Base-by-base conservation (phyloP, 202 grass and related monocot genomes). In the Alloteropsis angusta region DNA sequence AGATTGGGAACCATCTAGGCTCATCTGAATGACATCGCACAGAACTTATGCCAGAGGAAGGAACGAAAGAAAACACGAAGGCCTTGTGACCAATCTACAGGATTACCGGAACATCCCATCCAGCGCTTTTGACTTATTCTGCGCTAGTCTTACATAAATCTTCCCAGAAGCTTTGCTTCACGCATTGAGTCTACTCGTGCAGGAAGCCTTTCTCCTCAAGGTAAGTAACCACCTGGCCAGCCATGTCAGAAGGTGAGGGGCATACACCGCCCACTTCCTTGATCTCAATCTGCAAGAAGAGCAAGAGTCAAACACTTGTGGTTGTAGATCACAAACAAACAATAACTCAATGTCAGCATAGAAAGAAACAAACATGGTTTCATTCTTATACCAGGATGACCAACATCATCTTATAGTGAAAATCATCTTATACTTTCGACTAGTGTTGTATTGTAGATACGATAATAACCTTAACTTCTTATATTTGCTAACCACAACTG, bases 191-290 rank as follows among this genome's bases (percentile, higher is more conserved):
- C 83, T 84, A 97, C 68, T 93, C 87, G 6, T 89, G 78, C 55
- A 99, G 85, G 75, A 95, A 93, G 50, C 96, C 96, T 79, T 89
- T 99, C 26, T 89, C 92, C 71, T 93, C 96, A 35, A 99, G 89
- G 80, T 93, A 99, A 89, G 83, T 67, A 66, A 95, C 86, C n/a
- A 99, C 92, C 36, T 91, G 88, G 21, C 86, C 76, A 1, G 92
- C 76, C 96, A 93, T 99, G 71, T 89, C 81, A 28, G 32, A 83
- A 59, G 92, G 89, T n/a, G 96, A 82, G 47, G 96, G 92, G 64
- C 96, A 99, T 25, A 81, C 48, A 48, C 92, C 92, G 50, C 89
- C 80, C 57, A 87, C 82, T 88, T 93, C 89, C 49, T 89, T 90
- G 58, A 99, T 95, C 85, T 99, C 96, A 86, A 99, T 95, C 96